These are phyloP conservation scores for Mycosphaerella sp. DNA, from an alignment of 2,329 filamentous ascomycete genomes.

Conservation along the genomic window DNA sequence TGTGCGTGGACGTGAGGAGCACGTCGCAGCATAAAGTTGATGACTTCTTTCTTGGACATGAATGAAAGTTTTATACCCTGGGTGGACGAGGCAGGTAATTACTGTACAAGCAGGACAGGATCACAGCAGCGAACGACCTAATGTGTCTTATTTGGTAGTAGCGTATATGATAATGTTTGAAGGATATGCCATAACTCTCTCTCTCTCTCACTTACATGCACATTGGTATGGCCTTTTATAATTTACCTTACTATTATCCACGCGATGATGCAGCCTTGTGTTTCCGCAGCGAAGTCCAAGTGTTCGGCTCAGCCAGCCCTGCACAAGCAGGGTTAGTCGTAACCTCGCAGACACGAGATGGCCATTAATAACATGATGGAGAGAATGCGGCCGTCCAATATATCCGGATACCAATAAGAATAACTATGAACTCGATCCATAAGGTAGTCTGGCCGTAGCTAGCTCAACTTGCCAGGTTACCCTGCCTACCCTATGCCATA, in stretches of 20 bases:
- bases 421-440: no score
- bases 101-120: conserved; percentile 22
- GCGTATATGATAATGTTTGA: conserved; percentile 21
- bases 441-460: no score
- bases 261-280: no score
- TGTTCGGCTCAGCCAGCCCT: no score
- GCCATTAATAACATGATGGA: no score
- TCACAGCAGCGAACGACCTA: conserved; percentile 22
- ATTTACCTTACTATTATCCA: no score
- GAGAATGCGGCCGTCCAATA: no score
- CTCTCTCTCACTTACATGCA: background rate
- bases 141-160: conserved; percentile 16
- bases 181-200: background rate
- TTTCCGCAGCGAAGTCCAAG: no score
- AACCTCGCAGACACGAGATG: no score
- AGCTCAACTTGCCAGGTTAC: conserved; percentile 2
- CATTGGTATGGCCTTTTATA: background rate
- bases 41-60: background rate
- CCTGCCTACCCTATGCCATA: no score
- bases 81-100: conserved; percentile 22
- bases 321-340: no score
- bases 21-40: conserved; percentile 23
- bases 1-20: conserved; percentile 44
- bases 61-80: conserved; percentile 16
- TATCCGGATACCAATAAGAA: no score